A percentile compares a stretch with the other conserved stretches of the same genome.
These are phyloP conservation scores for Berberis vulgaris DNA, from an alignment of 164 flowering plant species.

Conservation along the genomic window DNA sequence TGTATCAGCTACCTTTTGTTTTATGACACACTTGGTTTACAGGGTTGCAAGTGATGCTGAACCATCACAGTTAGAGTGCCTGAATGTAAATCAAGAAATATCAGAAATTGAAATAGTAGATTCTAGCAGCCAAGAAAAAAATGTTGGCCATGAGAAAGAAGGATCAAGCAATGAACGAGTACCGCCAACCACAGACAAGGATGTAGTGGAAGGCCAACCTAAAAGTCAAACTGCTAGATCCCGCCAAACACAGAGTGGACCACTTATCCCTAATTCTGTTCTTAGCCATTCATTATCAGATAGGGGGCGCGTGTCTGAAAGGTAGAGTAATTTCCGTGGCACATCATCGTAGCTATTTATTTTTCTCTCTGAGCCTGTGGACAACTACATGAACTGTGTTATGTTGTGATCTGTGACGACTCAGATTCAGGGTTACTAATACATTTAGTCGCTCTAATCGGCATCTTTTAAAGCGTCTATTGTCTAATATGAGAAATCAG, in stretches of 20 bases:
- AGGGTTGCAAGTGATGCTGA: slow-evolving; percentile 30
- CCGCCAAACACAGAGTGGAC: slow-evolving; percentile 80
- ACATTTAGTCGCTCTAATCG: too few relatives aligned
- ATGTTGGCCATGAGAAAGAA: slow-evolving; percentile 25
- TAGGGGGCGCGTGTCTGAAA: slow-evolving; percentile 42
- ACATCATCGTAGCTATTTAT: not conserved
- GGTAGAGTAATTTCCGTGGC: slow-evolving; percentile 31
- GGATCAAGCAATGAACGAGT: slow-evolving; percentile 31
- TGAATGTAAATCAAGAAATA: slow-evolving; percentile 22
- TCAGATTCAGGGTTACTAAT: too few relatives aligned
- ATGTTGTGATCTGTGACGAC: not conserved
- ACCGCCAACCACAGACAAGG: slow-evolving; percentile 35
- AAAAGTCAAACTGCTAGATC: slow-evolving; percentile 33
- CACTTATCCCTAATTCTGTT: slow-evolving; percentile 53
- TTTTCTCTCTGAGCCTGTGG: not conserved
- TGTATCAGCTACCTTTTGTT: not conserved
- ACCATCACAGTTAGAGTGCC: slow-evolving; percentile 20
- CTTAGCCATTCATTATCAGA: slow-evolving; percentile 55
- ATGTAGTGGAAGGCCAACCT: slow-evolving; percentile 26
- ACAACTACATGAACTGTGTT: not conserved
- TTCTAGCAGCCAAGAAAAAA: slow-evolving; percentile 23
- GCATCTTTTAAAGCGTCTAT: too few relatives aligned
- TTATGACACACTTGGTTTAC: slow-evolving; percentile 4
- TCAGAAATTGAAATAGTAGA: slow-evolving; percentile 24
- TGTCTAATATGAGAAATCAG: too few relatives aligned